These are phyloP conservation scores for Pseudocercospora fuligena DNA, from an alignment of 2,329 filamentous ascomycete species.

Conservation along the genomic window DNA sequence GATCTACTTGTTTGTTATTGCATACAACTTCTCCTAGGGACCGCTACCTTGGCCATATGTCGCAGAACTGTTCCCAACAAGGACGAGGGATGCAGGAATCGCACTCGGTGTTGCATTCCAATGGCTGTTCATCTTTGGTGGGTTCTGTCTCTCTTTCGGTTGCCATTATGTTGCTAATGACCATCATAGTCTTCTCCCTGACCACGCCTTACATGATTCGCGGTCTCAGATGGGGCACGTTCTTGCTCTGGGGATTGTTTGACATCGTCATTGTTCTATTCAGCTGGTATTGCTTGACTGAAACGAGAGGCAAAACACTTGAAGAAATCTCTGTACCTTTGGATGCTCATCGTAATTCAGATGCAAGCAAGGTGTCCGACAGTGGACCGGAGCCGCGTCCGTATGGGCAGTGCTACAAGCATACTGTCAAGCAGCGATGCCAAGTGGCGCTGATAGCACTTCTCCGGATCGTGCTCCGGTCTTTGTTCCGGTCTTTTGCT, in stretches of 20 bases:
- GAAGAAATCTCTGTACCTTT: conserved; percentile 35
- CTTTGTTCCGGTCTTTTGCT: too few species aligned
- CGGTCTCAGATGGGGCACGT: conserved; percentile 55
- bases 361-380: too few species aligned
- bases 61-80: conserved; percentile 56
- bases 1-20: conserved; percentile 61
- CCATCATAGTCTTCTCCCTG: conserved; percentile 44
- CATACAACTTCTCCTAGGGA: conserved; percentile 59
- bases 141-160: too few species aligned
- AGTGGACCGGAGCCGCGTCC: too few species aligned
- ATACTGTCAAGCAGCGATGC: too few species aligned
- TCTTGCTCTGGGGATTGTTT: conserved; percentile 54
- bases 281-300: conserved; percentile 43
- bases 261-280: conserved; percentile 48
- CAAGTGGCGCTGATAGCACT: too few species aligned
- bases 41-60: conserved; percentile 30
- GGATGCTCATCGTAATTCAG: too few species aligned
- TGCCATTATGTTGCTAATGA: neutral
- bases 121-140: conserved; percentile 56
- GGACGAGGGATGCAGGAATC: conserved; percentile 56
- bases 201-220: conserved; percentile 56
- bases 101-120: conserved; percentile 55
- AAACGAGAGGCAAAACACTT: conserved; percentile 43
- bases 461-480: too few species aligned
- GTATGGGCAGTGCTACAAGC: too few species aligned